Evolutionary conservation across 2,329 filamentous ascomycete species (phyloP), one percentile per base, ranked within the genome.

Genomic region (Apiospora saccharicola): DNA sequence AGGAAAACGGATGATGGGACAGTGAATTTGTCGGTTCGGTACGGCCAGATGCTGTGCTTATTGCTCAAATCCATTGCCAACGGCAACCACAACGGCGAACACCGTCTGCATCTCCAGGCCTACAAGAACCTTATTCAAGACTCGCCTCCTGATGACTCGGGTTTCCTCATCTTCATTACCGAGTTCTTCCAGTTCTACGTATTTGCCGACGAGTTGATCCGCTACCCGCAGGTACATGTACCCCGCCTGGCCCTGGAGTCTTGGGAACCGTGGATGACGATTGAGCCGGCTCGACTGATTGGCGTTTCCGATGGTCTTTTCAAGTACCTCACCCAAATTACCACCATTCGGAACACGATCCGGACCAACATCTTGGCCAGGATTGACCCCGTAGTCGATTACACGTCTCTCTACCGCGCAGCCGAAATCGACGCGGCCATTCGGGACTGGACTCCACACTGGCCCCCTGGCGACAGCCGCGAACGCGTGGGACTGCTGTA

Each of bases 171-270:
- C 13, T 90, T 90, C 76, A 88, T 90, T 73, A 91, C 92, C 74
- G 91, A 93, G 80, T 96, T 97, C 82, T 96, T 97, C 81, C 92
- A 95, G 79, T 97, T 96, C 77, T 94, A 96, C 80, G 89, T 91
- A 53, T 89, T 86, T 73, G 89, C 89, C n/a, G 90, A 92, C 76
- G 89, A 91, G 74, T 82, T 92, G 1, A 84, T 92, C 70, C 86
- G 84, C 78, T 85, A 86, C 71, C 85, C 85, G 22, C 83, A 81
- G 74, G 80, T 79, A 26, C 77, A 77, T 61, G 81, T 78, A 34
- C 78, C 78, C 19, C 82, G 81, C 10, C 78, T 86, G 12, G 82
- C 82, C n/a, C 81, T 82, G 0, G 83, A 86, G 70, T 81, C 85
- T 57, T 87, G 86, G 84, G 79, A 81, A 46, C 81, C 85, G 2